A percentile compares a stretch with the other conserved stretches of the same genome.
phyloP scores from a whole-genome alignment of 768 basidiomycete genomes.

The Phylloporus rhodoxanthus region DNA sequence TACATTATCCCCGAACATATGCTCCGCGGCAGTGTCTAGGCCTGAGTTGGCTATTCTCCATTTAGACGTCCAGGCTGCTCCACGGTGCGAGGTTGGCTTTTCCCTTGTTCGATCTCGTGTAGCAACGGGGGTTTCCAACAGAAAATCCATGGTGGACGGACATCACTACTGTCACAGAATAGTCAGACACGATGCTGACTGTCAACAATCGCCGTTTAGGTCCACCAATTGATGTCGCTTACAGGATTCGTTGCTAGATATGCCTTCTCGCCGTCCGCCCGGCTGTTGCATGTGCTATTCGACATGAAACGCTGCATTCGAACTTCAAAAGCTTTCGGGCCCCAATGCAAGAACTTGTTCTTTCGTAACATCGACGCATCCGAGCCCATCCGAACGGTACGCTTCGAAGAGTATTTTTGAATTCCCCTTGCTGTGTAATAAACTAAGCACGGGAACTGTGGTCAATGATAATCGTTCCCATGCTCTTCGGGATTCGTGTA shows the following conservation, averaged over 20 bases:
- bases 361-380: neutral
- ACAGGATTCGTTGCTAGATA: neutral
- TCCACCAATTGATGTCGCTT: neutral
- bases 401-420: neutral
- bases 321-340: neutral
- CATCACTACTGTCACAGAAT: neutral
- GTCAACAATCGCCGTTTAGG: neutral
- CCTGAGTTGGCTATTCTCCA: neutral
- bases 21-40: neutral
- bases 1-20: neutral
- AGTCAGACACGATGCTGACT: no score
- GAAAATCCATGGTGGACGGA: neutral
- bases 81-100: neutral
- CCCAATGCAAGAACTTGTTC: neutral
- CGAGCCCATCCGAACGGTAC: neutral
- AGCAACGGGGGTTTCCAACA: neutral
- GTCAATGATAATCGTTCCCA: neutral
- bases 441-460: no score
- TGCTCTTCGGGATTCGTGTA: neutral
- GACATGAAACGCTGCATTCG: neutral
- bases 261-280: neutral
- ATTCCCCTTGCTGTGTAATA: neutral
- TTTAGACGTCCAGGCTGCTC: neutral
- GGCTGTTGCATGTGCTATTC: neutral
- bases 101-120: neutral